Evolutionary conservation across 2,329 filamentous ascomycete species (phyloP), one percentile per base, ranked within the genome.

Genomic region (Talaromyces sp.): DNA sequence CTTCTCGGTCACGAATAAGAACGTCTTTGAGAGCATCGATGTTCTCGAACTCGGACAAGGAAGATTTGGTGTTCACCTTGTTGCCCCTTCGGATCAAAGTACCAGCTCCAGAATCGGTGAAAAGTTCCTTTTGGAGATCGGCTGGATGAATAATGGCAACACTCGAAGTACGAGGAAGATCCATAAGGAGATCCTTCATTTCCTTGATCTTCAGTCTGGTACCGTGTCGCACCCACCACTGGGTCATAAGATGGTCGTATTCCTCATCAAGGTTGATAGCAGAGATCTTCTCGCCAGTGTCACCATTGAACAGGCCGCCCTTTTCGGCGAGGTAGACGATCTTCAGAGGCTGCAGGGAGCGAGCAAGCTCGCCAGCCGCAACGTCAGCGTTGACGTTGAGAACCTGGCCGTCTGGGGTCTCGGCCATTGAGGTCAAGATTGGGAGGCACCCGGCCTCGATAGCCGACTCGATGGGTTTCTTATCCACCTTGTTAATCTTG

Each of bases 301-400:
- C 90, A 62, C 92, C 93, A 73, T 98, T 91, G 78, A 96, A 96
- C 35, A 99, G 80, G 8, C 93, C 95, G 55, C 95, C 95, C 83
- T 98, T 98, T 80, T 99, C 95, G 5, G 92, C 96, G n/a, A 98
- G 83, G 75, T 97, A 99, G 62, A 99, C 93, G 63, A 98, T 93
- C 86, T 99, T 99, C 70, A 98, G 81, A 27, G 95, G 95, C 77
- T 98, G 88, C 58, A 99, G 81, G 60, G 90, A 86, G 62, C 91
- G 88, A 26, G 95, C 93, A 63, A 99, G 82, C 79, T 97, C 93
- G 65, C 93, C 93, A 31, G 95, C 95, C 38, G 93, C 93, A 63
- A 97, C 93, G 76, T 99, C 95, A 38, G 95, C 95, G 71, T 99
- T 99, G 74, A 99, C 95, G 72, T 99, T 99, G 65, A 99, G 83